These are phyloP conservation scores for Didymella pinodella DNA, from an alignment of 2,329 filamentous ascomycete genomes.

Conservation along the genomic window DNA sequence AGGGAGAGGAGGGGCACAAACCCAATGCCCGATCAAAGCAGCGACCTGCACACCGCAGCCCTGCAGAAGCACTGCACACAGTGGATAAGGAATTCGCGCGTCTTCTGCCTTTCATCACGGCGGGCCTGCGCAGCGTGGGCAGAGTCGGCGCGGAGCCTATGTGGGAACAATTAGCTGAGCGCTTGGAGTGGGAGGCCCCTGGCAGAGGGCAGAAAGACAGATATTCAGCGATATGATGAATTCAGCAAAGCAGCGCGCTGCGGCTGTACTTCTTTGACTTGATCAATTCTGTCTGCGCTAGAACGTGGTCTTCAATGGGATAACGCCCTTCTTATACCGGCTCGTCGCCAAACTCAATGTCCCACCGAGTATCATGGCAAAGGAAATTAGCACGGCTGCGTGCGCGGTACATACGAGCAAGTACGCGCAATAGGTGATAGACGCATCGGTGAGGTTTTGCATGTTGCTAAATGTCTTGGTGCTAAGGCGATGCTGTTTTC, in stretches of 20 bases:
- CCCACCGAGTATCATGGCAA: not conserved
- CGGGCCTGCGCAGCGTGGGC: conserved; percentile 77
- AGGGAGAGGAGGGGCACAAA: too few species aligned
- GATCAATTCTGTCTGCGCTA: too few species aligned
- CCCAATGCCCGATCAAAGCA: not conserved
- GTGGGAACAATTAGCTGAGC: conserved; percentile 85
- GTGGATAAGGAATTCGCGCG: conserved; percentile 71
- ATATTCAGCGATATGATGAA: not conserved
- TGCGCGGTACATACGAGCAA: not conserved
- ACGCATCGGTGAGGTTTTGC: not conserved
- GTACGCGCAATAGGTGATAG: not conserved
- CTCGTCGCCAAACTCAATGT: not conserved
- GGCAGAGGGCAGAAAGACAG: conserved; percentile 14
- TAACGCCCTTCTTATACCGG: not conserved
- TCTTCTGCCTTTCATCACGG: conserved; percentile 73
- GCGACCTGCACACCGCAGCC: not conserved
- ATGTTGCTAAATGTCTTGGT: not conserved
- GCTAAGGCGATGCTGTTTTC: not conserved
- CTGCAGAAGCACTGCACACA: conserved; percentile 58
- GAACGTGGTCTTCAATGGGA: not conserved
- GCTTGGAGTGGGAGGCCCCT: conserved; percentile 65
- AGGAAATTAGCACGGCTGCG: not conserved
- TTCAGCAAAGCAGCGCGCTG: not conserved
- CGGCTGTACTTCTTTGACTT: not conserved
- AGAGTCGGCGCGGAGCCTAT: conserved; percentile 74